Base-by-base conservation (phyloP, 164 flowering plant species). In the Paratinospora sagittata region DNA sequence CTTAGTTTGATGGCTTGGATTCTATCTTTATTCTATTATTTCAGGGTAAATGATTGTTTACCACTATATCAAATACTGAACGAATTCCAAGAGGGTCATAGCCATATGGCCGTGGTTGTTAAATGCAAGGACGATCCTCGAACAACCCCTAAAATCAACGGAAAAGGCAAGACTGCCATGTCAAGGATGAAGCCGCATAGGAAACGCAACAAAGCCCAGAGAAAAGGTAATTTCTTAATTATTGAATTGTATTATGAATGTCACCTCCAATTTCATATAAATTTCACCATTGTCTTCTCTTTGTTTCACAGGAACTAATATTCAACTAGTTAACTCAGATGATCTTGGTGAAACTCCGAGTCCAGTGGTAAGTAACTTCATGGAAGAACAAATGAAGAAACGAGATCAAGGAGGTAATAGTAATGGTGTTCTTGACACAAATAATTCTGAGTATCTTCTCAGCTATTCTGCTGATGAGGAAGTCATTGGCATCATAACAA, bases 81-180 rank as follows among this genome's bases (percentile, higher is more conserved):
- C 77, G 97, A 95, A 84, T 95, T 95, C 74, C 99, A 95, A 79
- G 93, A 96, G 81, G 98, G 98, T 52, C 93, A 90, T 78, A 96
- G 98, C 75, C 99, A 96, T 81, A 96, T 96, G 97, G 98, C 99
- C 70, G 93, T 89, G 77, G 98, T 95, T 70, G 80, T 89, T 58
- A 83, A 85, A 74, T 83, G 27, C 37, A 34, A 76, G 58, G 67
- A 70, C 72, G 69, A 12, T 30, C 83, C 63, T 63, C 72, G 78
- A 69, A 47, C 78, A 73, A 79, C 69, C 9, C 66, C 52, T 70
- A 78, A 77, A 27, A 77, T 33, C 63, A 65, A 73, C 69, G 74
- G 52, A 47, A 81, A 78, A 27, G 71, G 98, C 88, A 87, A 47
- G 74, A 69, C 23, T 69, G 9, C 49, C n/a, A 47, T 16, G 37